A percentile compares a stretch with the other conserved stretches of the same genome.
Evolutionary conservation across 139 green algal species (phyloP).

Genomic region (Chlamydomonas eustigma): DNA sequence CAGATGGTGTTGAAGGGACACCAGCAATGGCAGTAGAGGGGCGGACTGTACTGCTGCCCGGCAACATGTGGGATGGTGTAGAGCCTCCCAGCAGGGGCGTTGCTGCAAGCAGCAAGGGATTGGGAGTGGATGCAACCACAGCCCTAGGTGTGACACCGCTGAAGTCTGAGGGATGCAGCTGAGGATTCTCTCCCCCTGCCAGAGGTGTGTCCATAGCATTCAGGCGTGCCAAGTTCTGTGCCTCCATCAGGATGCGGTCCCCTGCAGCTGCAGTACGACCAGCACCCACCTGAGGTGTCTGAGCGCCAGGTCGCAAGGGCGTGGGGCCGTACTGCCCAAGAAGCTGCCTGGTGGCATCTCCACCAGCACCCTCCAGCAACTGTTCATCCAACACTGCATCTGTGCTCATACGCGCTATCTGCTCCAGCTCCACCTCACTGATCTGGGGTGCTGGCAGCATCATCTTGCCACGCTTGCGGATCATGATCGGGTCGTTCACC

Average conservation of each 20-base stretch:
- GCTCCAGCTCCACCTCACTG: constrained; percentile 85
- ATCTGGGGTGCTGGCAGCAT: constrained; percentile 84
- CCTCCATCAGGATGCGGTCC: constrained; percentile 81
- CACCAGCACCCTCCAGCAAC: constrained; percentile 38
- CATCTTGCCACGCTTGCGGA: constrained; percentile 72
- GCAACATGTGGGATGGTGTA: background rate
- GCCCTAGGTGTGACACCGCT: constrained; percentile 61
- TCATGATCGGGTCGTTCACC: constrained; percentile 63
- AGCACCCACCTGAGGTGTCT: constrained; percentile 25
- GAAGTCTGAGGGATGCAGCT: constrained; percentile 59
- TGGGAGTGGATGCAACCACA: constrained; percentile 50
- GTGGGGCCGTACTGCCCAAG: constrained; percentile 72
- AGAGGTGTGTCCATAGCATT: constrained; percentile 80
- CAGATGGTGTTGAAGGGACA: constrained; percentile 27
- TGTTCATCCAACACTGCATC: constrained; percentile 21
- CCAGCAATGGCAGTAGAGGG: constrained; percentile 26
- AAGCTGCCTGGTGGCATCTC: constrained; percentile 65
- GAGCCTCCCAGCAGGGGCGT: constrained; percentile 35
- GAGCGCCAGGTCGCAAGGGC: constrained; percentile 16
- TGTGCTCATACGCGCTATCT: constrained; percentile 75
- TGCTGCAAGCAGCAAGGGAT: constrained; percentile 48
- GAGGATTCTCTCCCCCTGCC: constrained; percentile 80
- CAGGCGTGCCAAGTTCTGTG: constrained; percentile 76
- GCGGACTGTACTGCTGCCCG: constrained; percentile 5
- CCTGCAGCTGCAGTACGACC: constrained; percentile 40